Evolutionary conservation across 345 rosid genomes (phyloP), one percentile per base, ranked within the genome.

Genomic region (Crucihimalaya himalaica): DNA sequence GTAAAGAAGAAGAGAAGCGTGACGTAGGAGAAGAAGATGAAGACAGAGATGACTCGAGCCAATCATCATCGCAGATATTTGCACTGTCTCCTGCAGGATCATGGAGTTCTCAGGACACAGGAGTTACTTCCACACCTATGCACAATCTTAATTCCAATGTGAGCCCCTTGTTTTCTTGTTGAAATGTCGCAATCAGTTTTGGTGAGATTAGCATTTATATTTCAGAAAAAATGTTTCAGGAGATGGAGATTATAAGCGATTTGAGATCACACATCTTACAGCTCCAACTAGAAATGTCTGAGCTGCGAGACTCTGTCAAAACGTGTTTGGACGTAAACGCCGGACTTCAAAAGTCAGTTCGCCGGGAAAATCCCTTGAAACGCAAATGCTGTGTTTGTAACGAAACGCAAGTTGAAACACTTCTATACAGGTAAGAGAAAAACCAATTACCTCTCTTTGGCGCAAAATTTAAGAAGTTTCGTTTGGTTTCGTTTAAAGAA

Each of bases 341-440:
- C 52, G 81, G 78, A 35, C 37, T 82, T 75, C 88, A 83, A 42
- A 81, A 71, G 56, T 83, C 84, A 48, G 42, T 76, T 63, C 83
- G 77, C 32, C 82, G 34, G 13, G 82, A 87, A 74, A 80, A 72
- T 35, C 76, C 73, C 12, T 66, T 71, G 70, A 84, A 77, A 68
- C 92, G 84, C 67, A 85, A 19, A 55, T 91, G 97, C 60, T 83
- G 94, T 72, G 83, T 91, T 76, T 93, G 98, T 83, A 79, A 83
- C 21, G 96, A 83, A 74, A 77, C 59, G 82, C 84, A 77, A 57
- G 87, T 88, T 23, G 96, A 93, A 77, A 83, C 97, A 14, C 85
- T 93, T 71, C 57, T 90, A 62, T 90, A 90, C 53, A 75, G 62
- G 78, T 75, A 45, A 56, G 37, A 39, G n/a, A n/a, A n/a, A 54